Evolutionary conservation across 441 rosid genomes (phyloP).

Genomic region (Isatis lusitanica): DNA sequence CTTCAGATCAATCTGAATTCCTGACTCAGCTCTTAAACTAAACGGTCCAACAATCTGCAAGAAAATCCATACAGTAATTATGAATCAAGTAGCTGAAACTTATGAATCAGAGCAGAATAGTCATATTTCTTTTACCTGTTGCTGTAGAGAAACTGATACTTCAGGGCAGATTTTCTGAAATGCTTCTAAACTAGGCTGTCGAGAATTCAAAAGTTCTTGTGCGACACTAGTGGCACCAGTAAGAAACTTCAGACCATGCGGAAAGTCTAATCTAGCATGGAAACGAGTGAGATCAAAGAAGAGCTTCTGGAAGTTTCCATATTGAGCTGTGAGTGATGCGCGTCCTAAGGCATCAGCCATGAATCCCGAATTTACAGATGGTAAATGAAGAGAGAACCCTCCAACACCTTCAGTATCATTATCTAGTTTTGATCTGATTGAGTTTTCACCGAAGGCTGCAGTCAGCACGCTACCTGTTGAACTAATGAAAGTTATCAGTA

Average conservation of each 20-base stretch:
- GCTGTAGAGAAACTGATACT: conserved; percentile 73
- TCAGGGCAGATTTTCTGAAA: conserved; percentile 68
- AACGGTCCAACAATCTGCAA: conserved; percentile 91
- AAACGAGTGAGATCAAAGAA: conserved; percentile 80
- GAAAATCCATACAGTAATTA: conserved; percentile 6
- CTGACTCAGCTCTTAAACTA: conserved; percentile 82
- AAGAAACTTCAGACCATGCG: conserved; percentile 71
- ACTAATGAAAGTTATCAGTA: conserved; percentile 12
- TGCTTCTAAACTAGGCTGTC: conserved; percentile 54
- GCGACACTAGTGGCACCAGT: conserved; percentile 57
- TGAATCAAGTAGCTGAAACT: conserved; percentile 23
- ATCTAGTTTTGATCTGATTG: conserved; percentile 42
- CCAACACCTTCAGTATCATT: conserved; percentile 37
- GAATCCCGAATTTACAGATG: conserved; percentile 58
- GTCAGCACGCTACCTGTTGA: conserved; percentile 63
- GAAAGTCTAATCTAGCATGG: conserved; percentile 72
- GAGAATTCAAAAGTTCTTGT: conserved; percentile 64
- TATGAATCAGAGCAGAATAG: conserved; percentile 9
- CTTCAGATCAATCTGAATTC: conserved; percentile 55
- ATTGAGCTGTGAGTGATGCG: conserved; percentile 72
- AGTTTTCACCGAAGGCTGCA: conserved; percentile 64
- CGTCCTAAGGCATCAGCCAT: conserved; percentile 74
- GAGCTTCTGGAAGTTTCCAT: conserved; percentile 75
- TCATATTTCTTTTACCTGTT: conserved; percentile 60
- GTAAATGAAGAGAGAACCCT: conserved; percentile 50